Evolutionary conservation across 2,329 filamentous ascomycete genomes (phyloP).

Genomic region (Xylariaceae sp.): DNA sequence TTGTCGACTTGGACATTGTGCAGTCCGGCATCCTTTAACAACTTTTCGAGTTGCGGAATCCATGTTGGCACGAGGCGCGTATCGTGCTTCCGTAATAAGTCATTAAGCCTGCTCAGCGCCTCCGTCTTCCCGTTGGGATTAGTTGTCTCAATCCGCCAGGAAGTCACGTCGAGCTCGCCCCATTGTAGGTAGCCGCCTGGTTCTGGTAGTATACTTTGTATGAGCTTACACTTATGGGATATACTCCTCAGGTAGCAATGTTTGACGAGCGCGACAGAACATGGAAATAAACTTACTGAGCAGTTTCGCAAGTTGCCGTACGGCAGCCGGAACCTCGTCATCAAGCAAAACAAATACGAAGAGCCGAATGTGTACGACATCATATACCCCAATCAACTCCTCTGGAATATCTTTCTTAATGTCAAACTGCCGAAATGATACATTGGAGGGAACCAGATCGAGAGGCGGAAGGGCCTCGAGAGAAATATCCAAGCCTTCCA

Average conservation of each 20-base stretch:
- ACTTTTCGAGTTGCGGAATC: slow-evolving; percentile 2
- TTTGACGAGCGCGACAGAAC: background rate
- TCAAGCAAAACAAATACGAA: slow-evolving; percentile 20
- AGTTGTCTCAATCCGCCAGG: slow-evolving; percentile 6
- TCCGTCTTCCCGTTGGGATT: slow-evolving; percentile 1
- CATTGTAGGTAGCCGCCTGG: slow-evolving; percentile 19
- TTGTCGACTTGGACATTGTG: slow-evolving; percentile 8
- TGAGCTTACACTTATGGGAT: background rate
- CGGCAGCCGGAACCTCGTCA: slow-evolving; percentile 5
- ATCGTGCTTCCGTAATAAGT: slow-evolving; percentile 6
- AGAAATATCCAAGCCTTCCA: slow-evolving; percentile 24
- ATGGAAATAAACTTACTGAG: slow-evolving; percentile 7
- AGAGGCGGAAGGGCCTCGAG: slow-evolving; percentile 17
- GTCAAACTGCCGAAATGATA: slow-evolving; percentile 16
- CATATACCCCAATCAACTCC: slow-evolving; percentile 15
- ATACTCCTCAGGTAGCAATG: background rate
- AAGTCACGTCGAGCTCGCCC: slow-evolving; percentile 11
- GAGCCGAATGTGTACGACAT: slow-evolving; percentile 24
- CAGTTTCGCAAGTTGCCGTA: slow-evolving; percentile 1
- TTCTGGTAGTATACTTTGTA: too few relatives aligned
- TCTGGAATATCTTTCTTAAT: slow-evolving; percentile 13
- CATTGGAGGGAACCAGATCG: slow-evolving; percentile 16
- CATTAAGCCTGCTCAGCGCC: background rate
- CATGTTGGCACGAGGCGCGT: slow-evolving; percentile 8
- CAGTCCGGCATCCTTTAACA: slow-evolving; percentile 8